Percentiles rank a stretch among this genome's conserved stretches.
These are phyloP conservation scores for Leccinum pellstonianum DNA, from an alignment of 768 basidiomycete species.

Conservation along the genomic window DNA sequence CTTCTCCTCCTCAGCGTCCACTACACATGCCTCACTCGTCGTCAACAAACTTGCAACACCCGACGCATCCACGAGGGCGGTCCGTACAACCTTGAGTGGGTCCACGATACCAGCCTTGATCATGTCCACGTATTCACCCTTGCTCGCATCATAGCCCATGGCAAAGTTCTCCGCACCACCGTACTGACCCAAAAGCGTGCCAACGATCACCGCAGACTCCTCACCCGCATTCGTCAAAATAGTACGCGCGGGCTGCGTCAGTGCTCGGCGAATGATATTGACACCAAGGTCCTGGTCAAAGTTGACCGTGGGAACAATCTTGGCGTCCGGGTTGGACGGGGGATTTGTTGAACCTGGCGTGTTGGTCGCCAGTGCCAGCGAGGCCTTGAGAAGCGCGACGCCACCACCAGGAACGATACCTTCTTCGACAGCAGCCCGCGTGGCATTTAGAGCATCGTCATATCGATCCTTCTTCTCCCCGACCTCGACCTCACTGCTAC, in stretches of 20 bases:
- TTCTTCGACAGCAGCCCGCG: slow-evolving; percentile 96
- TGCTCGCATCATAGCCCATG: slow-evolving; percentile 88
- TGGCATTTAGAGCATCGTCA: slow-evolving; percentile 97
- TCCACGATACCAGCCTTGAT: slow-evolving; percentile 92
- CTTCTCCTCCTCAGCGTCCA: slow-evolving; percentile 85
- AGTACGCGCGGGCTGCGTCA: slow-evolving; percentile 79
- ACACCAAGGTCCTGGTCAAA: slow-evolving; percentile 98
- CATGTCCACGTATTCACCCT: slow-evolving; percentile 95
- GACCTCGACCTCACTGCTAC: slow-evolving; percentile 91
- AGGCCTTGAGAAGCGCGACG: slow-evolving; percentile 87
- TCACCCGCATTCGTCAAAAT: slow-evolving; percentile 95
- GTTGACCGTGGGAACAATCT: slow-evolving; percentile 77
- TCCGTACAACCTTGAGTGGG: slow-evolving; percentile 93
- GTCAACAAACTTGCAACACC: slow-evolving; percentile 94
- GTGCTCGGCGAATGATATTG: slow-evolving; percentile 83
- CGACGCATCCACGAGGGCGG: slow-evolving; percentile 86
- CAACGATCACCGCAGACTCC: slow-evolving; percentile 91
- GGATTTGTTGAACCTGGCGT: slow-evolving; percentile 46
- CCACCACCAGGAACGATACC: slow-evolving; percentile 98
- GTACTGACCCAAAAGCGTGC: slow-evolving; percentile 72
- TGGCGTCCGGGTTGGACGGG: slow-evolving; percentile 54
- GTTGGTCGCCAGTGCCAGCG: slow-evolving; percentile 60
- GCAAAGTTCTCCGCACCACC: slow-evolving; percentile 73
- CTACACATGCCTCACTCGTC: slow-evolving; percentile 89
- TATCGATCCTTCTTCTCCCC: slow-evolving; percentile 99